Percentiles rank a stretch among this genome's conserved stretches.
phyloP scores from a whole-genome alignment of 306 rosid species.

The Prunus salicina region DNA sequence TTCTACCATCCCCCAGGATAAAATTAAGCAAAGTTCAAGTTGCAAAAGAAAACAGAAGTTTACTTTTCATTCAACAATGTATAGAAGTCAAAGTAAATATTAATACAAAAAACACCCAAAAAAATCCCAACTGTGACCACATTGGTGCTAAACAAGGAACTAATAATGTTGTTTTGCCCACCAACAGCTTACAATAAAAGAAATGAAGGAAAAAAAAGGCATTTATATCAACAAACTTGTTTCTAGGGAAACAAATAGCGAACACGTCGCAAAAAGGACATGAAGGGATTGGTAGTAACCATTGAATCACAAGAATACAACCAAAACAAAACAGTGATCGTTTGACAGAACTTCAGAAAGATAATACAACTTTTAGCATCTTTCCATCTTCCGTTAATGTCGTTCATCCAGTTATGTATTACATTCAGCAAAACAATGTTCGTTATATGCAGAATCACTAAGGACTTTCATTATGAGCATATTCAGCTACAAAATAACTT shows the following conservation, averaged over 20 bases:
- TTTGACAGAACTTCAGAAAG: background rate
- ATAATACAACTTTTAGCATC: background rate
- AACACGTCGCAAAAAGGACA: background rate
- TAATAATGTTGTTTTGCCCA: background rate
- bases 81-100: background rate
- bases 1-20: constrained; percentile 16
- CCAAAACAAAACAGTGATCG: background rate
- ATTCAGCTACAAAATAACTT: background rate
- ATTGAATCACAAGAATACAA: background rate
- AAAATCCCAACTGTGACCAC: background rate
- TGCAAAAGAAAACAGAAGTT: background rate
- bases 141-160: background rate
- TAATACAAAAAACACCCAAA: background rate
- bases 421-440: background rate
- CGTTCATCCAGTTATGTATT: background rate
- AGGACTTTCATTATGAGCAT: background rate
- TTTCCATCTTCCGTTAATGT: background rate
- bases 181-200: background rate
- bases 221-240: background rate
- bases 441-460: background rate
- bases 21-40: background rate
- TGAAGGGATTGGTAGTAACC: background rate
- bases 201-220: background rate
- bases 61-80: background rate
- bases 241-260: background rate